phyloP scores from a whole-genome alignment of 2,329 filamentous ascomycete genomes.

The Penicillium rolfsii region DNA sequence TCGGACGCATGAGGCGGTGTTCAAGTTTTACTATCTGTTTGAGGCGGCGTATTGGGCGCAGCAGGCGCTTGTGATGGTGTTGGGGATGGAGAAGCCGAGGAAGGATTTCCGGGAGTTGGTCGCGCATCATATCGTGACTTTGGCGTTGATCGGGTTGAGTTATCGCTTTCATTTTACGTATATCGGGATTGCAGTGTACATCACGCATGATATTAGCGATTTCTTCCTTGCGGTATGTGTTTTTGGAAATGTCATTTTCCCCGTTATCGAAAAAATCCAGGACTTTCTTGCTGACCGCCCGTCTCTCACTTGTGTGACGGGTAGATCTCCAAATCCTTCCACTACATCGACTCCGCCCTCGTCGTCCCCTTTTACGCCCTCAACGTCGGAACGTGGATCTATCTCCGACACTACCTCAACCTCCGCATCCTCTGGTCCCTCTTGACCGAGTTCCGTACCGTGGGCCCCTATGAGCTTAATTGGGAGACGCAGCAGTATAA shows the following conservation, averaged over 20 bases:
- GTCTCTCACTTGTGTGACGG: not conserved
- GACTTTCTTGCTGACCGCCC: not conserved
- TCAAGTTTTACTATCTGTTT: constrained; percentile 94
- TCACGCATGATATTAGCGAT: constrained; percentile 88
- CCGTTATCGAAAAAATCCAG: not conserved
- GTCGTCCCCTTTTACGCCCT: constrained; percentile 78
- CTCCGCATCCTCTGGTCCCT: constrained; percentile 45
- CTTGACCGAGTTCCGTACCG: constrained; percentile 46
- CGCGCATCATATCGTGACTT: constrained; percentile 82
- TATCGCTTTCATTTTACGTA: constrained; percentile 96
- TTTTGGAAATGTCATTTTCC: no score
- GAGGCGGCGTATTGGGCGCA: constrained; percentile 92
- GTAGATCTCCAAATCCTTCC: constrained; percentile 82
- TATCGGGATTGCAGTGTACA: constrained; percentile 86
- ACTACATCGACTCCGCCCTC: constrained; percentile 77
- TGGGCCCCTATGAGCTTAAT: constrained; percentile 47
- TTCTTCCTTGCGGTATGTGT: constrained; percentile 79
- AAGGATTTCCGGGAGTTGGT: constrained; percentile 94
- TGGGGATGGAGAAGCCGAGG: constrained; percentile 84
- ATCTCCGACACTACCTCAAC: constrained; percentile 74
- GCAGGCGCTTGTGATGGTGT: constrained; percentile 80
- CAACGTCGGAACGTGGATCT: constrained; percentile 82
- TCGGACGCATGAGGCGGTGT: constrained; percentile 70
- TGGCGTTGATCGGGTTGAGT: constrained; percentile 77
- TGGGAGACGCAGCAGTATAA: constrained; percentile 51